These are phyloP conservation scores for Metarhizium rileyi DNA, from an alignment of 2,329 filamentous ascomycete genomes.

Conservation along the genomic window DNA sequence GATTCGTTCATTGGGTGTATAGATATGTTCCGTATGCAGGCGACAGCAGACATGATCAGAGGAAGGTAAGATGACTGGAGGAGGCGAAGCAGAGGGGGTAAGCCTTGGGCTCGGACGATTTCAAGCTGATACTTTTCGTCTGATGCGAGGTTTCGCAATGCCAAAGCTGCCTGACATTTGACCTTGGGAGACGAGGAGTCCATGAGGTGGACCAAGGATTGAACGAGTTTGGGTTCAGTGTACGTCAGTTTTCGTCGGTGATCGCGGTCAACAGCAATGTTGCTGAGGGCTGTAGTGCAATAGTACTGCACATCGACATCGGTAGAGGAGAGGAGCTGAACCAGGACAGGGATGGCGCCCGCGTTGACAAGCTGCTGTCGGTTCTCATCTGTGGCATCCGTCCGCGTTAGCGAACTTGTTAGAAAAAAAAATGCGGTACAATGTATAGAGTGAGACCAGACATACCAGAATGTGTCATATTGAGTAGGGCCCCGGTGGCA, in stretches of 20 bases:
- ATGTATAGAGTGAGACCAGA: too few species aligned
- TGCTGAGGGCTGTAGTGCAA: constrained; percentile 95
- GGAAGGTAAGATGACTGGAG: constrained; percentile 93
- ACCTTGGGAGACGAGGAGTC: constrained; percentile 96
- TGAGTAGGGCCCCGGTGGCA: constrained; percentile 88
- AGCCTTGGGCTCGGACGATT: constrained; percentile 81
- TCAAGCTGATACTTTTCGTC: constrained; percentile 99
- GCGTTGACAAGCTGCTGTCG: constrained; percentile 94
- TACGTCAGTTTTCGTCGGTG: constrained; percentile 88
- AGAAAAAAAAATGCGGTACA: too few species aligned
- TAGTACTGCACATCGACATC: constrained; percentile 99
- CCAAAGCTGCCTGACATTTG: constrained; percentile 91
- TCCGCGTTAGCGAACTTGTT: background rate
- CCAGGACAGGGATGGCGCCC: constrained; percentile 93
- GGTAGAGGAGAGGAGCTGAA: constrained; percentile 82
- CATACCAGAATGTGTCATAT: constrained; percentile 98
- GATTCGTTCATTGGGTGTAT: constrained; percentile 97
- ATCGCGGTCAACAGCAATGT: constrained; percentile 88
- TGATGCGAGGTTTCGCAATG: constrained; percentile 87
- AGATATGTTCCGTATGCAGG: constrained; percentile 97
- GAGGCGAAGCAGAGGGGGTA: constrained; percentile 76
- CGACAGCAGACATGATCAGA: constrained; percentile 90
- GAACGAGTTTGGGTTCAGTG: constrained; percentile 82
- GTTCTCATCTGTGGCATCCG: constrained; percentile 66
- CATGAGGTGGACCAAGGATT: constrained; percentile 92